Percentiles rank a stretch among this genome's conserved stretches.
Conservation (phyloP, 345 rosid species). For the Citrus cavaleriei region DNA sequence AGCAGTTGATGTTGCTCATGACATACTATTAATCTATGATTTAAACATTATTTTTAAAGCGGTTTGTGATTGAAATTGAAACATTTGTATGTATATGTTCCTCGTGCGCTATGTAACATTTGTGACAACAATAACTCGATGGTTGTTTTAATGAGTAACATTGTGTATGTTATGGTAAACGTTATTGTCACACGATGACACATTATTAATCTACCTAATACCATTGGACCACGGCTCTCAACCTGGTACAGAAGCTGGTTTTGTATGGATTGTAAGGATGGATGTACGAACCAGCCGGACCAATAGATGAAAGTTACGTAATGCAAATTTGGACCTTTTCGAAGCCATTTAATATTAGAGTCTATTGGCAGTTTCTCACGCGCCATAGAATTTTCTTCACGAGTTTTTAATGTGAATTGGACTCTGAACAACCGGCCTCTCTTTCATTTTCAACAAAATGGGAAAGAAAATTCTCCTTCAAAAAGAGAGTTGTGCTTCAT, state of each 20-base stretch:
- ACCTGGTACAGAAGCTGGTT: no score
- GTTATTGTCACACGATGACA: rapidly evolving
- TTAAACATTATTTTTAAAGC: neutral
- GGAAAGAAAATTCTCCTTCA: neutral
- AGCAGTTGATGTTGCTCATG: no score
- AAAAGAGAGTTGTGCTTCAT: neutral
- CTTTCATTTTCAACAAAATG: neutral
- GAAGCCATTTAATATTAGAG: no score
- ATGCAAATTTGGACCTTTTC: neutral
- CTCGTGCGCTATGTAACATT: neutral
- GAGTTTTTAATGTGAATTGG: neutral
- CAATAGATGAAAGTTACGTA: neutral
- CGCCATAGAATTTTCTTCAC: neutral
- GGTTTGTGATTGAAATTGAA: neutral
- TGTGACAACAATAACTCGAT: no score
- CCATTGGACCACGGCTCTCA: no score
- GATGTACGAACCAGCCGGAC: neutral
- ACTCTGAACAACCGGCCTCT: neutral
- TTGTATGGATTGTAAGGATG: neutral
- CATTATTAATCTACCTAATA: neutral
- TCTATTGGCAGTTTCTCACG: neutral
- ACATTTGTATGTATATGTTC: neutral
- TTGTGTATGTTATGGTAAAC: neutral
- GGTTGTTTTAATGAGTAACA: neutral
- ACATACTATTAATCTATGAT: neutral